Percentiles rank a stretch among this genome's conserved stretches.
Evolutionary conservation across 106 monocot species (phyloP).

Genomic region (Phalaenopsis aphrodite): DNA sequence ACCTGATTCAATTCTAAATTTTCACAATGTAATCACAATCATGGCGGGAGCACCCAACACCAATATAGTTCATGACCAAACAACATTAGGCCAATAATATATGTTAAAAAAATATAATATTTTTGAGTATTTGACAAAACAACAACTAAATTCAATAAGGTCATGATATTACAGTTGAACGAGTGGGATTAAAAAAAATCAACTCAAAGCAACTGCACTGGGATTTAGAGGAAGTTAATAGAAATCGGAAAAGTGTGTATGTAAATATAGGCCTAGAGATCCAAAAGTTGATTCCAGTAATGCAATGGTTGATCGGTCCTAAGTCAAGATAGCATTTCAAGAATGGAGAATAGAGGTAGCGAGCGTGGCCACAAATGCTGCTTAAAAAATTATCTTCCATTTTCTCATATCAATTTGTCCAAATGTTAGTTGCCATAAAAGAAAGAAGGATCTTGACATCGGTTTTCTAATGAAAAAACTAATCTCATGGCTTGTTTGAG

Average conservation of each 20-base stretch:
- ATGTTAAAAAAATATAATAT: no score
- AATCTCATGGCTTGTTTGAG: not conserved
- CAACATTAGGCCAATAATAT: not conserved
- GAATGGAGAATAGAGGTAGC: not conserved
- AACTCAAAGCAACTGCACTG: not conserved
- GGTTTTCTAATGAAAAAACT: not conserved
- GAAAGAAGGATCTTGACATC: not conserved
- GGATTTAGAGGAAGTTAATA: not conserved
- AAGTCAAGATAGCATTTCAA: not conserved
- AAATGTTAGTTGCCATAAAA: not conserved
- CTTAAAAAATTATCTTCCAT: not conserved
- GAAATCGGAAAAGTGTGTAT: not conserved
- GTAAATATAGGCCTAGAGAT: not conserved
- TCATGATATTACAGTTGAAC: not conserved
- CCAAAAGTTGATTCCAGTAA: not conserved
- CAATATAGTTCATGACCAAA: not conserved
- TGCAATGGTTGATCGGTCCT: not conserved
- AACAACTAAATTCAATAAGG: not conserved
- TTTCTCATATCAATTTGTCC: not conserved
- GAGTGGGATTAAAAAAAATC: not conserved
- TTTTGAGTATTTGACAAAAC: not conserved
- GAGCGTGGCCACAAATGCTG: not conserved
- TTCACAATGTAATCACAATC: not conserved
- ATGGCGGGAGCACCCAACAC: not conserved
- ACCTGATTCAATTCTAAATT: not conserved